Evolutionary conservation across 2,329 filamentous ascomycete species (phyloP), one percentile per base, ranked within the genome.

Genomic region (Xylaria sp.): DNA sequence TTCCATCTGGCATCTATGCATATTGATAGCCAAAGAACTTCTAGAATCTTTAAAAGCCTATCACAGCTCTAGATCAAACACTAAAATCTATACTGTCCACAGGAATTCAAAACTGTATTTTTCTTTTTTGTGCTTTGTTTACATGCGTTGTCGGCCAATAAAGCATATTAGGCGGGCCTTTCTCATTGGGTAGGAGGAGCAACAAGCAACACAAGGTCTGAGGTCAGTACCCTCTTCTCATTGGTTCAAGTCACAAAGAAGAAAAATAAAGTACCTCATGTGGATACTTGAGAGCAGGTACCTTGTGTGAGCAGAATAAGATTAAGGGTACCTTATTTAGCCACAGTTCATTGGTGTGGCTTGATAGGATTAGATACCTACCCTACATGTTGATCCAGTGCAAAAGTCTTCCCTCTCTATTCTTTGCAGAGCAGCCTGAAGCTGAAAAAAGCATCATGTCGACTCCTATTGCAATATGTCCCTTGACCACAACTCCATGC

Each of bases 381-480:
- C 17, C 31, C 29, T 53, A 33, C 10, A 29, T n/a, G 11, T 39
- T 44, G n/a, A 20, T 44, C 11, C 42, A n/a, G 25, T 33, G 47
- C 27, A 33, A n/a, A 50, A 51, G 29, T 64, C 45, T 47, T 60
- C 36, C 39, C 17, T 44, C 20, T 55, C 42, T 38, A n/a, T n/a
- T 54, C 42, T 54, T 45, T 53, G 5, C 55, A 60, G 15, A 36
- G 47, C 39, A 54, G 39, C 53, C 6, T 15, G 13, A 22, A 54
- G 59, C 59, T 56, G 42, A n/a, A 54, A 47, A 17, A 54, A 49
- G 55, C 47, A 31, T 11, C 22, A 27, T 53, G 29, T 29, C n/a
- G 4, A n/a, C 27, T n/a, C 27, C 29, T 29, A n/a, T 4, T 3
- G 15, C 9, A 3, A 51, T 33, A 51, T 33, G 20, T n/a, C 45